Evolutionary conservation across 768 basidiomycete genomes (phyloP).

Genomic region (Serendipita indica): DNA sequence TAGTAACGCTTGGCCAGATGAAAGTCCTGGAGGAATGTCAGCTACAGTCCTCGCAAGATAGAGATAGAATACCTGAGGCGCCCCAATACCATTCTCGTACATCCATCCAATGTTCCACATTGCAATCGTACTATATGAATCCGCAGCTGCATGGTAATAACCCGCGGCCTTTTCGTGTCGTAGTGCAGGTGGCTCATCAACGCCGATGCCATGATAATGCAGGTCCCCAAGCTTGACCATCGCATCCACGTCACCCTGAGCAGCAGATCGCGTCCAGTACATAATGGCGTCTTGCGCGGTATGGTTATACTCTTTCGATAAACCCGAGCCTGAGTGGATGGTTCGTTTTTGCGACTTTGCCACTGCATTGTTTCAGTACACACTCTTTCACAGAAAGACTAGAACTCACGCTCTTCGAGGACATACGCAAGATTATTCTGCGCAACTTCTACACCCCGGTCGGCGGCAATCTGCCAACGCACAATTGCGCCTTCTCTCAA

Average conservation of each 20-base stretch:
- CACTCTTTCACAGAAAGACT: too few species aligned
- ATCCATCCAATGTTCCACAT: conserved; percentile 99
- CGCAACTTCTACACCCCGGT: conserved; percentile 79
- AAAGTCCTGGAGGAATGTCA: conserved; percentile 49
- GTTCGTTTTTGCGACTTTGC: not conserved
- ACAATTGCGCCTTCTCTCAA: conserved; percentile 63
- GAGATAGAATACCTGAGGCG: conserved; percentile 48
- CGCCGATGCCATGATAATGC: conserved; percentile 81
- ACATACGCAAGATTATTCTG: conserved; percentile 92
- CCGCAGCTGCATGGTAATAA: conserved; percentile 89
- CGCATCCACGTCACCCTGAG: conserved; percentile 89
- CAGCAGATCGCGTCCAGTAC: conserved; percentile 90
- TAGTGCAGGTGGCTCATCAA: conserved; percentile 46
- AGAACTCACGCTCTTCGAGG: conserved; percentile 66
- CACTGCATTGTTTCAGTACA: too few species aligned
- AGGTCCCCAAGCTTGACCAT: conserved; percentile 98
- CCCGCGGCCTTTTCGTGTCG: conserved; percentile 82
- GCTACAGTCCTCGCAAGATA: not conserved
- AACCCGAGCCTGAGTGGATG: not conserved
- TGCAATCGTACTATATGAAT: conserved; percentile 81
- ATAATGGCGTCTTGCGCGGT: conserved; percentile 73
- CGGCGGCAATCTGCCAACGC: conserved; percentile 90
- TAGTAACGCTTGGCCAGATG: conserved; percentile 94
- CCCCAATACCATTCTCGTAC: conserved; percentile 94
- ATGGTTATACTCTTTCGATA: conserved; percentile 31